phyloP scores from a whole-genome alignment of 108 stramenopile species.

The Skeletonema marinoi region DNA sequence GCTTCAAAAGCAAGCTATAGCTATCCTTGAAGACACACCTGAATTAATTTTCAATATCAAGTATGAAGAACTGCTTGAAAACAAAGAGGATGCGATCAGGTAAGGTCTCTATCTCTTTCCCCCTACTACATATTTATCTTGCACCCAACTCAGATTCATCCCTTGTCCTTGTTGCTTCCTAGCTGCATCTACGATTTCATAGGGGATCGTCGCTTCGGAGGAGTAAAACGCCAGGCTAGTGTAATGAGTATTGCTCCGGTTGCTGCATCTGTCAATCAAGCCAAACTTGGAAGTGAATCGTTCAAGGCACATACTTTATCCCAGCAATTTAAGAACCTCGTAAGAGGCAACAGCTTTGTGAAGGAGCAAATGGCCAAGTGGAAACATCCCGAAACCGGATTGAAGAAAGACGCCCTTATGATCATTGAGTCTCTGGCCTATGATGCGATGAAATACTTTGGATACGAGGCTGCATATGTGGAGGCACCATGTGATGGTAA shows the following conservation, averaged over 20 bases:
- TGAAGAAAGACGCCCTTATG: constrained; percentile 22
- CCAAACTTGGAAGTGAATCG: constrained; percentile 31
- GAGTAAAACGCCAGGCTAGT: constrained; percentile 24
- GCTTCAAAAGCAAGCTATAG: constrained; percentile 27
- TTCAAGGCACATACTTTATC: constrained; percentile 24
- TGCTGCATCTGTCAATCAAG: constrained; percentile 11
- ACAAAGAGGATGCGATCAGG: constrained; percentile 11
- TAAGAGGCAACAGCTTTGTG: constrained; percentile 13
- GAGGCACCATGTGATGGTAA: background rate
- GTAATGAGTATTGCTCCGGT: constrained; percentile 14
- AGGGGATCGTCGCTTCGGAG: constrained; percentile 28
- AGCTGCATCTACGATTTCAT: constrained; percentile 28
- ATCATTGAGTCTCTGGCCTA: constrained; percentile 31
- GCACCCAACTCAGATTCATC: no score
- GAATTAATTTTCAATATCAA: constrained; percentile 20
- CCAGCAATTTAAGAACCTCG: constrained; percentile 43
- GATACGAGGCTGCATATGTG: constrained; percentile 21
- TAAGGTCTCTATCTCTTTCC: no score
- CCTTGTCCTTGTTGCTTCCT: no score
- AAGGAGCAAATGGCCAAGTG: constrained; percentile 26
- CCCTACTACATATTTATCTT: no score
- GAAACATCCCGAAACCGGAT: background rate
- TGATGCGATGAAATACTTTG: constrained; percentile 23
- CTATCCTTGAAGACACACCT: constrained; percentile 20
- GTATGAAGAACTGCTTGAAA: constrained; percentile 31